Percentiles rank a stretch among this genome's conserved stretches.
These are phyloP conservation scores for Penicillium sp. DNA, from an alignment of 2,329 filamentous ascomycete genomes.

Conservation along the genomic window DNA sequence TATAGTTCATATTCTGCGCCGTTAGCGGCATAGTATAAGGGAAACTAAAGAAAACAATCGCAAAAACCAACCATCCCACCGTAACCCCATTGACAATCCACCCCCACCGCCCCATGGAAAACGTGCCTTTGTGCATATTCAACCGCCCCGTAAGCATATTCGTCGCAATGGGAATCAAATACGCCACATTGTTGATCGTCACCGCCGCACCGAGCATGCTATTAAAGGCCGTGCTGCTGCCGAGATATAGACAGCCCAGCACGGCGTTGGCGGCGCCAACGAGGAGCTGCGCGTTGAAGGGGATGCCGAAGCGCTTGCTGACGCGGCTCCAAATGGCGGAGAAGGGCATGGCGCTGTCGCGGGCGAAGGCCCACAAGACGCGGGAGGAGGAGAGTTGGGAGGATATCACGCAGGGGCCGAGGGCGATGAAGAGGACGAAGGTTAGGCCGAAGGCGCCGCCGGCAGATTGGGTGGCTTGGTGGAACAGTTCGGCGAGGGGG, in stretches of 20 bases:
- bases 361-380: slow-evolving; percentile 62
- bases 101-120: slow-evolving; percentile 48
- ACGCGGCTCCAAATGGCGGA: slow-evolving; percentile 46
- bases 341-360: slow-evolving; percentile 51
- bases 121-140: slow-evolving; percentile 49
- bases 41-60: slow-evolving; percentile 54
- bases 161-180: slow-evolving; percentile 50
- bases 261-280: slow-evolving; percentile 55
- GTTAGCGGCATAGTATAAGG: slow-evolving; percentile 43
- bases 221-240: slow-evolving; percentile 67
- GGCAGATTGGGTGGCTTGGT: slow-evolving; percentile 54
- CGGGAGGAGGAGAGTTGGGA: slow-evolving; percentile 28
- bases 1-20: slow-evolving; percentile 52
- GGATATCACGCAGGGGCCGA: slow-evolving; percentile 37
- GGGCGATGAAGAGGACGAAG: slow-evolving; percentile 41
- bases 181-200: slow-evolving; percentile 51
- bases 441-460: slow-evolving; percentile 56
- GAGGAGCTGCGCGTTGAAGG: slow-evolving; percentile 59
- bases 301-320: slow-evolving; percentile 43
- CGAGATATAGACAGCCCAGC: slow-evolving; percentile 66
- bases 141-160: slow-evolving; percentile 49
- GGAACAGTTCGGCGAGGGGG: slow-evolving; percentile 69
- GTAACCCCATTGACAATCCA: slow-evolving; percentile 49
- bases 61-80: slow-evolving; percentile 52
- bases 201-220: slow-evolving; percentile 45